Percentiles rank a stretch among this genome's conserved stretches.
These are phyloP conservation scores for Ophiostoma sp. DNA, from an alignment of 2,329 filamentous ascomycete species.

Conservation along the genomic window DNA sequence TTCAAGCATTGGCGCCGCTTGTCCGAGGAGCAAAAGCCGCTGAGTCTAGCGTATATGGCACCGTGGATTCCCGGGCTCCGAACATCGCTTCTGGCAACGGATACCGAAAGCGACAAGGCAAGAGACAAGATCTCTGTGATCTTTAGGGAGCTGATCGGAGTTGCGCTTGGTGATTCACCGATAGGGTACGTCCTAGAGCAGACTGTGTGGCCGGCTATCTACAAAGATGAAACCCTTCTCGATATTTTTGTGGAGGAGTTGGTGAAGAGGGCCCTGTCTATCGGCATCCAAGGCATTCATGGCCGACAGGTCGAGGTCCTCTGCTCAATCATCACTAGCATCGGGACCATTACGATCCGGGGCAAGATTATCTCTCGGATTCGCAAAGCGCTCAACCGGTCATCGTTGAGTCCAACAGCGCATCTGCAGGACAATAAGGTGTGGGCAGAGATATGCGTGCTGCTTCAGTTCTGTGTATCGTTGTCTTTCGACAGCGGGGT, in stretches of 20 bases:
- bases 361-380: conserved; percentile 61
- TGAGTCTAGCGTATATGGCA: conserved; percentile 64
- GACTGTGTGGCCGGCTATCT: conserved; percentile 59
- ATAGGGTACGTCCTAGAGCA: conserved; percentile 58
- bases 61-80: conserved; percentile 61
- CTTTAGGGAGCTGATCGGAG: conserved; percentile 61
- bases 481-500: conserved; percentile 63
- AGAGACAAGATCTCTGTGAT: conserved; percentile 59
- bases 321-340: conserved; percentile 56
- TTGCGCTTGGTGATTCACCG: conserved; percentile 55
- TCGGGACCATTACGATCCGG: conserved; percentile 60
- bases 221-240: conserved; percentile 58
- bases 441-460: conserved; percentile 63
- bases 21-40: conserved; percentile 58
- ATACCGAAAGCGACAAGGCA: conserved; percentile 59
- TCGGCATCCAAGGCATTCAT: conserved; percentile 51
- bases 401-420: conserved; percentile 60
- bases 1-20: conserved; percentile 68
- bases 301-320: conserved; percentile 56
- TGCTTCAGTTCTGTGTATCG: conserved; percentile 60
- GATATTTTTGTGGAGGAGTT: conserved; percentile 65
- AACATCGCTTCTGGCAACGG: conserved; percentile 52
- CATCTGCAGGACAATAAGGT: conserved; percentile 61
- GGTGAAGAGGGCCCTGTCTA: conserved; percentile 55
- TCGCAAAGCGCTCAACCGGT: conserved; percentile 61